Evolutionary conservation across 495 filamentous ascomycete genomes (phyloP).

Genomic region (Aspergillus bridgeri): DNA sequence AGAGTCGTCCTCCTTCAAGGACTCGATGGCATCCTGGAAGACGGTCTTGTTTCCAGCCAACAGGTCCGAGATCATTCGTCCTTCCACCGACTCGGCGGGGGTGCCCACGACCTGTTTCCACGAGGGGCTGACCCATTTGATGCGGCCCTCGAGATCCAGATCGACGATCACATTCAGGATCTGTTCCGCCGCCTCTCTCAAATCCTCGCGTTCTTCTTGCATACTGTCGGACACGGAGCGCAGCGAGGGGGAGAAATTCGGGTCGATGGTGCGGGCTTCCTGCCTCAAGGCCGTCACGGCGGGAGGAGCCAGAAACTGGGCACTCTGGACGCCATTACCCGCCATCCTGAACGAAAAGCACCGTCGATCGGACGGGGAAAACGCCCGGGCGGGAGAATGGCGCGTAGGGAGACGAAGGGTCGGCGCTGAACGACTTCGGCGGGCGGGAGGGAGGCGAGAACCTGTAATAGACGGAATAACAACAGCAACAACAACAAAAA

Average conservation of each 20-base stretch:
- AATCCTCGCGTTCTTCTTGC: conserved; percentile 79
- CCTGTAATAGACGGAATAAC: neutral
- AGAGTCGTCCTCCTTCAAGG: conserved; percentile 89
- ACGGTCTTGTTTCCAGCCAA: conserved; percentile 72
- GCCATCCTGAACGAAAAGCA: conserved; percentile 39
- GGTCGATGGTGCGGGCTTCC: conserved; percentile 44
- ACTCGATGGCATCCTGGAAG: conserved; percentile 78
- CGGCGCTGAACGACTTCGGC: neutral
- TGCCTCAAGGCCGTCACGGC: conserved; percentile 53
- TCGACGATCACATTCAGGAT: conserved; percentile 94
- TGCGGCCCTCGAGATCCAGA: conserved; percentile 78
- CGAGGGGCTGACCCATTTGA: conserved; percentile 95
- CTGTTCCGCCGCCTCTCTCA: conserved; percentile 93
- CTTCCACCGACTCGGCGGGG: conserved; percentile 64
- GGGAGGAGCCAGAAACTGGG: conserved; percentile 47
- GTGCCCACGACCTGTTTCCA: conserved; percentile 93
- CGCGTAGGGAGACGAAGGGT: conserved; percentile 6
- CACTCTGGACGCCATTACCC: conserved; percentile 38
- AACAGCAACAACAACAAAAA: conserved; percentile 7
- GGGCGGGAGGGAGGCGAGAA: neutral
- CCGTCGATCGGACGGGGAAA: conserved; percentile 3
- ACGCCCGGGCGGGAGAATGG: neutral
- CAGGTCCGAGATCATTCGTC: conserved; percentile 74
- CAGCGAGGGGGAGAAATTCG: conserved; percentile 49
- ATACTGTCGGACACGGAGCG: conserved; percentile 63